Evolutionary conservation across 208 protist genomes (phyloP).

Genomic region (Acanthamoeba castellanii): DNA sequence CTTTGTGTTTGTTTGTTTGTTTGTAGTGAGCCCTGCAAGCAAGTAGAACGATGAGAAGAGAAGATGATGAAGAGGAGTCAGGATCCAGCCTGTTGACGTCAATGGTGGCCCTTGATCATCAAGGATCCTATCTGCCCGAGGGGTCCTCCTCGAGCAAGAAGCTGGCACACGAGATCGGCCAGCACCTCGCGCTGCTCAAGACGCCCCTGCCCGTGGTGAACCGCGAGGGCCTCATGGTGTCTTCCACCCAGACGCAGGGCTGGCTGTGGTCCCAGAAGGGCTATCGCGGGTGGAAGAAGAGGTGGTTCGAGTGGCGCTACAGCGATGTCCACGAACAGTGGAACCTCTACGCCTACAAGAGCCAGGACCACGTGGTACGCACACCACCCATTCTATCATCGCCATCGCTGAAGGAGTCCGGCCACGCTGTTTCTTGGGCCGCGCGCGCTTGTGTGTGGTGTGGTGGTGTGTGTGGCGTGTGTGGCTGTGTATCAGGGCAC

Average conservation of each 20-base stretch:
- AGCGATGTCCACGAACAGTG: constrained; percentile 31
- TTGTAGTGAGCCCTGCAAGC: too few relatives aligned
- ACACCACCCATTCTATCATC: not conserved
- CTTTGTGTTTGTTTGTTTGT: too few relatives aligned
- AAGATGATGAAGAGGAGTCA: not conserved
- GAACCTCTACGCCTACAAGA: constrained; percentile 17
- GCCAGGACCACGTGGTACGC: not conserved
- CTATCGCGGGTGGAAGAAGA: not conserved
- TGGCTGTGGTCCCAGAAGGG: not conserved
- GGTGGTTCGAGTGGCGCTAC: constrained; percentile 19
- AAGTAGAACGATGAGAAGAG: too few relatives aligned
- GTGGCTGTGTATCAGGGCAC: not conserved
- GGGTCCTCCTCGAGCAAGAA: not conserved
- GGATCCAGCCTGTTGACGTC: too few relatives aligned
- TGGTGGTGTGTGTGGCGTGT: not conserved
- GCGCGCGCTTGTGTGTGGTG: not conserved
- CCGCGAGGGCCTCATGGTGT: not conserved
- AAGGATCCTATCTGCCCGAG: not conserved
- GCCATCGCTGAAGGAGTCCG: not conserved
- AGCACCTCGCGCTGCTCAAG: not conserved
- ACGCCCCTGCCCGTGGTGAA: not conserved
- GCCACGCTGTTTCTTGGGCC: not conserved
- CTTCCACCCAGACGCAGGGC: not conserved
- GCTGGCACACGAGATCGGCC: not conserved
- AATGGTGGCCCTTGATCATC: too few relatives aligned